These are phyloP conservation scores for Pisolithus albus DNA, from an alignment of 768 basidiomycete genomes.

Conservation along the genomic window DNA sequence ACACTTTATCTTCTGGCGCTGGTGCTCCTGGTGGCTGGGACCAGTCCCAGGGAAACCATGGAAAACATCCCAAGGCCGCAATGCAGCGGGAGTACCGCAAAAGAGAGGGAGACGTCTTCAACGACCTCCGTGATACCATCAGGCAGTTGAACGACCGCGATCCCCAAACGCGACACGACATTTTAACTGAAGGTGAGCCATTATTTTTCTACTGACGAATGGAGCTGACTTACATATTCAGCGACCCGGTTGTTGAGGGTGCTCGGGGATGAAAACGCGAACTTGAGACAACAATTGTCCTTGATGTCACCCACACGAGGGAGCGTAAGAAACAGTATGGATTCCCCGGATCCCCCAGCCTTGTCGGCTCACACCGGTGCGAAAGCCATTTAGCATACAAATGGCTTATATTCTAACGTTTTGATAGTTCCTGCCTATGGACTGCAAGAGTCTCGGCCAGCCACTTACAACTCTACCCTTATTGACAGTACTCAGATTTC, in stretches of 20 bases:
- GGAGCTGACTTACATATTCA: background rate
- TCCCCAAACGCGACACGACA: conserved; percentile 13
- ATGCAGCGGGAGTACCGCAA: conserved; percentile 19
- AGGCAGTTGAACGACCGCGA: conserved; percentile 9
- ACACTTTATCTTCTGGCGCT: background rate
- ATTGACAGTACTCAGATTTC: too few relatives aligned
- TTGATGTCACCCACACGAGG: too few relatives aligned
- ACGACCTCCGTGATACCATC: conserved; percentile 12
- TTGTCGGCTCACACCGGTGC: too few relatives aligned
- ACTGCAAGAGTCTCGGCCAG: too few relatives aligned
- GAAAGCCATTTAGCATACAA: too few relatives aligned
- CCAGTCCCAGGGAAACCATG: background rate
- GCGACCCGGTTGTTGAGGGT: background rate
- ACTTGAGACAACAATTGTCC: too few relatives aligned
- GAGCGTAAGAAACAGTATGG: too few relatives aligned
- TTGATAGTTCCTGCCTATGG: too few relatives aligned
- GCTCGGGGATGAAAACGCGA: background rate
- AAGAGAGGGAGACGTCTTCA: conserved; percentile 15
- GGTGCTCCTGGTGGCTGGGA: background rate
- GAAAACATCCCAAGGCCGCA: conserved; percentile 9
- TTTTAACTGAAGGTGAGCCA: conserved; percentile 13
- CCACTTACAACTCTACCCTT: too few relatives aligned
- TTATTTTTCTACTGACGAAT: background rate
- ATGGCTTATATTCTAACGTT: too few relatives aligned
- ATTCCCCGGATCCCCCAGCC: too few relatives aligned